Conservation (phyloP, 2,329 filamentous ascomycete species). For the Paracamarosporium sp. region DNA sequence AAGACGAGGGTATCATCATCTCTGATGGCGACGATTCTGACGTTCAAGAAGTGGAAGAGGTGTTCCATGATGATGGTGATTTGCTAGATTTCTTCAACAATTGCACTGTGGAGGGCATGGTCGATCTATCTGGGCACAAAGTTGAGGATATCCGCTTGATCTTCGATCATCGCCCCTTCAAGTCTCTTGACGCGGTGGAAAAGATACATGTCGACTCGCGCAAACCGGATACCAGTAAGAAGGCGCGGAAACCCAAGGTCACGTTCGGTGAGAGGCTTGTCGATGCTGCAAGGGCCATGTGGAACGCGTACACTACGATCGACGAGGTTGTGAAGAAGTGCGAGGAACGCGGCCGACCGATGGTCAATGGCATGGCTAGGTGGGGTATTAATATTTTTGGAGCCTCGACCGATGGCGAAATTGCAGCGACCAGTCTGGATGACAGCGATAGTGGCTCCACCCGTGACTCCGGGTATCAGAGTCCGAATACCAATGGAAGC, state of each 20-base stretch:
- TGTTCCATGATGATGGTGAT: constrained; percentile 54
- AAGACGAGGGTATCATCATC: constrained; percentile 44
- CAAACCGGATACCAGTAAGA: constrained; percentile 38
- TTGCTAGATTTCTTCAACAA: constrained; percentile 85
- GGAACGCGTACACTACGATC: constrained; percentile 80
- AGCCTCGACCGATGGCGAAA: constrained; percentile 64
- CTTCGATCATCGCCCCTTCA: constrained; percentile 77
- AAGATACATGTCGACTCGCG: constrained; percentile 59
- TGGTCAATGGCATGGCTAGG: constrained; percentile 68
- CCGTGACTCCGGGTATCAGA: constrained; percentile 73
- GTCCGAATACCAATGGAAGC: constrained; percentile 54
- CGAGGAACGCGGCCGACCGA: constrained; percentile 72
- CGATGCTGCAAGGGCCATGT: constrained; percentile 74
- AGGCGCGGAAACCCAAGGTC: constrained; percentile 48
- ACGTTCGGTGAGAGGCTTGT: constrained; percentile 71
- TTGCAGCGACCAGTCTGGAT: constrained; percentile 64
- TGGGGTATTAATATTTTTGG: constrained; percentile 74
- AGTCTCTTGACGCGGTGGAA: constrained; percentile 68
- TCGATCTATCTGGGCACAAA: constrained; percentile 80
- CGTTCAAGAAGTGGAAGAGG: constrained; percentile 37
- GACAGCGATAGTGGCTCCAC: constrained; percentile 48
- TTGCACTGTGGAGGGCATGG: constrained; percentile 76
- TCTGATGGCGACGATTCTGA: constrained; percentile 53
- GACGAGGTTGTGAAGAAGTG: constrained; percentile 82
- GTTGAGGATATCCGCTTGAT: constrained; percentile 73